A percentile compares a stretch with the other conserved stretches of the same genome.
Evolutionary conservation across 306 rosid species (phyloP).

Genomic region (Cucurbita ficifolia): DNA sequence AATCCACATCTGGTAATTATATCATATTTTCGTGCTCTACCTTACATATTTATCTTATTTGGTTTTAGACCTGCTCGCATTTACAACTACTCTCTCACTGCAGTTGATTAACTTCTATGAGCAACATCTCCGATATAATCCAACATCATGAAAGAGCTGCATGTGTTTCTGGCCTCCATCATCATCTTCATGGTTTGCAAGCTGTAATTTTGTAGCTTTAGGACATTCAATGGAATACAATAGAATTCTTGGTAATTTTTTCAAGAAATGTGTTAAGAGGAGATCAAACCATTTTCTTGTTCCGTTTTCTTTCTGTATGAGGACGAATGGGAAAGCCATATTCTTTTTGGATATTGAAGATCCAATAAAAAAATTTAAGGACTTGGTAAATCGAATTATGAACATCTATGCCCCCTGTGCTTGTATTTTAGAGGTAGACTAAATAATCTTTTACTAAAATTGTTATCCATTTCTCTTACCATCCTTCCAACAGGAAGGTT

Average conservation of each 20-base stretch:
- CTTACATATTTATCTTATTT: background rate
- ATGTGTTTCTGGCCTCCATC: background rate
- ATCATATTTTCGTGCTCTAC: background rate
- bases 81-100: constrained; percentile 3
- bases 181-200: background rate
- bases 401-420: background rate
- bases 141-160: constrained; percentile 23
- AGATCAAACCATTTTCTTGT: background rate
- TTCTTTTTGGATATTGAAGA: background rate
- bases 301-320: background rate
- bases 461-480: background rate
- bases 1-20: constrained; percentile 74
- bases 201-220: constrained; percentile 2
- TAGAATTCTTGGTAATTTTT: background rate
- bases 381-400: background rate
- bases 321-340: background rate
- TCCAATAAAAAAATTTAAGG: background rate
- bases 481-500: background rate
- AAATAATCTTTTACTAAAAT: background rate
- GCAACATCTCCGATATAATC: constrained; percentile 74
- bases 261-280: background rate
- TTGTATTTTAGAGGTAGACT: too few relatives aligned
- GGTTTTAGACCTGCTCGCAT: background rate
- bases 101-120: constrained; percentile 80
- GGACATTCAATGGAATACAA: background rate